Base-by-base conservation (phyloP, 345 rosid species). In the Salix dunnii region DNA sequence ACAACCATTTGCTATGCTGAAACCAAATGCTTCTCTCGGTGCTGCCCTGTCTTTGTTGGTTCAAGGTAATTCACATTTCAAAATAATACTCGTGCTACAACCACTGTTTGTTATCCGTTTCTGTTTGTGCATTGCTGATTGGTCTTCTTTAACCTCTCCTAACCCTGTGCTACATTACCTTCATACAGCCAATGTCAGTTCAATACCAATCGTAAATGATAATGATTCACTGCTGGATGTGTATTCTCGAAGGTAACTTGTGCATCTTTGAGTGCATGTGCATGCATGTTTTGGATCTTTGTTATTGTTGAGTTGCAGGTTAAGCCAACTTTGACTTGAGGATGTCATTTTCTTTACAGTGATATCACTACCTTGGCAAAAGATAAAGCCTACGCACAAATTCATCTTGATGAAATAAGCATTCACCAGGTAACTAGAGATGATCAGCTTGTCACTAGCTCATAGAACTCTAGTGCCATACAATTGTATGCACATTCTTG, bases 291-390 rank as follows among this genome's bases (percentile, higher is more conserved):
- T 25, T 38, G 36, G 48, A 49, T 36, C 31, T 17, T 23, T 68
- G 2, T 31, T 68, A n/a, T 23, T 55, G 16, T 53, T 30, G 21
- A 40, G 38, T 16, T n/a, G 63, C 25, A 40, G 60, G 9, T 33
- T 23, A 40, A 40, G 46, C 35, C 67, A 64, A 28, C 18, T 58
- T 3, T 82, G 49, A 78, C 31, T 48, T 60, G 25, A 67, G 4
- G 14, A 14, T 42, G 23, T 48, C 35, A 6, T 48, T 71, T 84
- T 31, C 35, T 64, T 80, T 73, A 30, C 86, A 93, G 96, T 84
- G 97, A 93, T 67, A 91, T 93, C 81, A 91, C 97, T 51, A 92
- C 97, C 63, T 81, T 93, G 86, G 97, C 97, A 58, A 93, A 86
- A 86, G 93, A 91, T 82, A 92, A 86, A 82, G 99, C 94, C 27